Base-by-base conservation (phyloP, 768 basidiomycete species). In the Tylopilus vinaceipallidus region DNA sequence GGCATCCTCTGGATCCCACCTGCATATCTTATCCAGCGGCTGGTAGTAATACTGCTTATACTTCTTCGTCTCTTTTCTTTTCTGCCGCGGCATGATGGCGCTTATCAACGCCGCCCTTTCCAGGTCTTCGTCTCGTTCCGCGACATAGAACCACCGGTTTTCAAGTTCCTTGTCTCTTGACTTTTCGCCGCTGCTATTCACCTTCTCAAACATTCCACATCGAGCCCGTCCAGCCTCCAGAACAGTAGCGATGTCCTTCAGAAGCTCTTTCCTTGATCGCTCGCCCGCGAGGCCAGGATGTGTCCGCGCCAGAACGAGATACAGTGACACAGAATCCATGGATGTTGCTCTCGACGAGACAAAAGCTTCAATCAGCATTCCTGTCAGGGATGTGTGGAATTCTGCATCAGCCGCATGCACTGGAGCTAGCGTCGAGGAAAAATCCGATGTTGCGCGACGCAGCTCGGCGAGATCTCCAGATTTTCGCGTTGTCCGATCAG, bases 1-100 rank as follows among this genome's bases (percentile, higher is more conserved):
- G 2, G 66, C 83, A 53, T 88, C 86, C 61, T 89, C 86, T 2
- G 78, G 73, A 65, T 89, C 86, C 86, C 86, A 89, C 58, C 80
- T 72, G 37, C 81, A 79, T 20, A 85, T 82, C 70, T 86, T 89
- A 26, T 71, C 83, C 52, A 91, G 67, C 9, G 88, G 88, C 24
- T 76, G 75, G 71, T 83, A 91, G 68, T 91, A 91, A 69, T 91
- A 91, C 64, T 88, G 85, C 66, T 91, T 91, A 53, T 84, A 86
- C 70, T 88, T 85, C 76, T 85, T 89, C 64, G 87, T 91, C 68
- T 81, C 86, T 40, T 71, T 82, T 46, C 88, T 71, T 69, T 89
- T 91, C 47, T 75, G 85, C 13, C 85, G 79, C 2, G 86, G 86
- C 86, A 88, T 87, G 74, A 88, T 81, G 52, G 80, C 82, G 59